Evolutionary conservation across 192 early-diverging fungal genomes (phyloP).

Genomic region (Geranomyces variabilis): DNA sequence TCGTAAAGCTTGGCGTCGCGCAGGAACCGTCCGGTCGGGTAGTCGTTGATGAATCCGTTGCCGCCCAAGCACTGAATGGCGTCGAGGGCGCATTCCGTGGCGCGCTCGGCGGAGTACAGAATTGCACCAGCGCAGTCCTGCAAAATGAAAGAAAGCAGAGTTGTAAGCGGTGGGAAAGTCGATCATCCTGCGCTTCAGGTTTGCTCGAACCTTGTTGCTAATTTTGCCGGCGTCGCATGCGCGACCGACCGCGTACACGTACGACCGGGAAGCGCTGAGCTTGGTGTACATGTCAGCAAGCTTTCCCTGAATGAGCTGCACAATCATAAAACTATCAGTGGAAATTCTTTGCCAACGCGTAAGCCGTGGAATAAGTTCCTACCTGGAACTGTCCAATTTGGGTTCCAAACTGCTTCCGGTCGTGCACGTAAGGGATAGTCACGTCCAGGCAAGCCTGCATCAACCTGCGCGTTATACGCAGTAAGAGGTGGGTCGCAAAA

Average conservation of each 20-base stretch:
- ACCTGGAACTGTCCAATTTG: slow-evolving; percentile 85
- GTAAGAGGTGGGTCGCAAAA: too few relatives aligned
- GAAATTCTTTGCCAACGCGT: too few relatives aligned
- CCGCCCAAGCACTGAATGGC: slow-evolving; percentile 95
- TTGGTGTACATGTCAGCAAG: slow-evolving; percentile 98
- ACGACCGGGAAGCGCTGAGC: slow-evolving; percentile 83
- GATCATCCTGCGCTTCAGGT: not conserved
- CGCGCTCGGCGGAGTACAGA: slow-evolving; percentile 90
- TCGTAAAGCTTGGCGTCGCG: slow-evolving; percentile 95
- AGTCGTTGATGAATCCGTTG: slow-evolving; percentile 95
- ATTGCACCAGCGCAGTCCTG: slow-evolving; percentile 93
- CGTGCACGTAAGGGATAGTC: slow-evolving; percentile 82
- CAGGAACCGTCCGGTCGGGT: slow-evolving; percentile 76
- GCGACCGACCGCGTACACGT: slow-evolving; percentile 87
- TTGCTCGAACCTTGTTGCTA: slow-evolving; percentile 64
- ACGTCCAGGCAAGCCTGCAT: slow-evolving; percentile 89
- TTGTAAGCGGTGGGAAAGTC: not conserved
- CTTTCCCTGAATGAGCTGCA: slow-evolving; percentile 84
- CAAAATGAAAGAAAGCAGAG: not conserved
- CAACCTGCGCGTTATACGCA: slow-evolving; percentile 45
- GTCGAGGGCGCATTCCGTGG: slow-evolving; percentile 89
- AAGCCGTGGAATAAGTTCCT: too few relatives aligned
- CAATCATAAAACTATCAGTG: not conserved
- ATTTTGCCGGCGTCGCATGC: slow-evolving; percentile 79
- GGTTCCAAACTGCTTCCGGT: slow-evolving; percentile 83